Evolutionary conservation across 345 rosid genomes (phyloP).

Genomic region (Leavenworthia alabamica): DNA sequence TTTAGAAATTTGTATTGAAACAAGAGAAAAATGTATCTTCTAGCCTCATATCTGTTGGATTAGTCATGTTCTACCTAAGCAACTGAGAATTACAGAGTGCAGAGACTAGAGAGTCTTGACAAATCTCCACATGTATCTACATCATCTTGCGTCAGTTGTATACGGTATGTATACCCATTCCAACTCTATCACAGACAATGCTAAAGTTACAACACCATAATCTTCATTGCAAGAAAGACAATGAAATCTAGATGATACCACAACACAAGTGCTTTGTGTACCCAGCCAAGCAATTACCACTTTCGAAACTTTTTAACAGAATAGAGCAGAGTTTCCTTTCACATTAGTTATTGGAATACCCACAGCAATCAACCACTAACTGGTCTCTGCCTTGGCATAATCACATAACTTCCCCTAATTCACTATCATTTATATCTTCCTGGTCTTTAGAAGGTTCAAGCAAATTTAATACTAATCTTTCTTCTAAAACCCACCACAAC

Average conservation of each 20-base stretch:
- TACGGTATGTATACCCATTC: slow-evolving; percentile 6
- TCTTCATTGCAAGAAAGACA: slow-evolving; percentile 7
- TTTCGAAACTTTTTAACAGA: neutral
- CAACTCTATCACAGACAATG: neutral
- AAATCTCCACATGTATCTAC: neutral
- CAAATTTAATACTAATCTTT: slow-evolving; percentile 43
- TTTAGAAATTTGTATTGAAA: neutral
- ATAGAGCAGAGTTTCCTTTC: neutral
- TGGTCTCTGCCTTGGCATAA: neutral
- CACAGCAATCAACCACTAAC: neutral
- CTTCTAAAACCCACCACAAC: slow-evolving; percentile 46
- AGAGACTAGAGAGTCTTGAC: slow-evolving; percentile 1
- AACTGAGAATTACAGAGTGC: neutral
- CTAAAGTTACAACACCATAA: neutral
- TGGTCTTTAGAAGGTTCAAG: slow-evolving; percentile 18
- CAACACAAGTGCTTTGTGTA: neutral
- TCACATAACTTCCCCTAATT: slow-evolving; percentile 2
- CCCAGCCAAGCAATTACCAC: neutral
- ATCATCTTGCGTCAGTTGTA: neutral
- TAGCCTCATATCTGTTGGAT: neutral
- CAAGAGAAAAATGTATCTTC: neutral
- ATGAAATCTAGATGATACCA: neutral
- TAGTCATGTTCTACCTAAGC: slow-evolving; percentile 6
- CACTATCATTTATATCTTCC: slow-evolving; percentile 2
- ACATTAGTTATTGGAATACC: neutral